Base-by-base conservation (phyloP, 148 eudicot species). In the Cornus suecica region DNA sequence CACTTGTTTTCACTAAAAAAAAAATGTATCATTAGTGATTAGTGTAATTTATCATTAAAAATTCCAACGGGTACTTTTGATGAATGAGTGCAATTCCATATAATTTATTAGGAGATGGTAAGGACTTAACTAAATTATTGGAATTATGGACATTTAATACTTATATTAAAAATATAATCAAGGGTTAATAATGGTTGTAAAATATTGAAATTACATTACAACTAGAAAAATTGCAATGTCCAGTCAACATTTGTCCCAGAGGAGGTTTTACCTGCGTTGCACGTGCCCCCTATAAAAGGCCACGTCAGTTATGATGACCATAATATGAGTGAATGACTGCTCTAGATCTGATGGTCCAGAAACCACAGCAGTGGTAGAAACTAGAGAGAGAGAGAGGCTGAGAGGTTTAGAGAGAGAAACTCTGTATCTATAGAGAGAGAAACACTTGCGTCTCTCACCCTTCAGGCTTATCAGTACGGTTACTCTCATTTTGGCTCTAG, bases 381-480 rank as follows among this genome's bases (percentile, higher is more conserved):
- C 54, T 3, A 48, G 15, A 48, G 15, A 48, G 11, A 48, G 54
- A 48, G 54, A 48, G 54, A 48, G 54, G 29, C 8, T 20, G 23
- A 58, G 7, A 58, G 62, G n/a, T n/a, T n/a, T n/a, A 58, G 62
- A 22, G 24, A 22, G 62, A 5, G 62, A n/a, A n/a, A n/a, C n/a
- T n/a, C n/a, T 37, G 8, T 6, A 10, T 1, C 9, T 6, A 37
- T 37, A 70, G 69, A 77, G 42, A 54, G 74, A 29, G 41, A 67
- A n/a, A 68, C 71, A 56, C 29, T 31, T 22, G 27, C n/a, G 4
- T 9, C 24, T 48, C 20, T 29, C 25, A 18, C 25, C 1, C 62
- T 58, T 2, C 18, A 73, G 73, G 81, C 81, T 73, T 61, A 78
- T 56, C 65, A 74, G 29, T 48, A 71, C 10, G 1, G 54, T 16